Evolutionary conservation across 225 moss, liverwort and hornwort species (phyloP), one percentile per base, ranked within the genome.

Genomic region (Pseudisothecium myosuroides): DNA sequence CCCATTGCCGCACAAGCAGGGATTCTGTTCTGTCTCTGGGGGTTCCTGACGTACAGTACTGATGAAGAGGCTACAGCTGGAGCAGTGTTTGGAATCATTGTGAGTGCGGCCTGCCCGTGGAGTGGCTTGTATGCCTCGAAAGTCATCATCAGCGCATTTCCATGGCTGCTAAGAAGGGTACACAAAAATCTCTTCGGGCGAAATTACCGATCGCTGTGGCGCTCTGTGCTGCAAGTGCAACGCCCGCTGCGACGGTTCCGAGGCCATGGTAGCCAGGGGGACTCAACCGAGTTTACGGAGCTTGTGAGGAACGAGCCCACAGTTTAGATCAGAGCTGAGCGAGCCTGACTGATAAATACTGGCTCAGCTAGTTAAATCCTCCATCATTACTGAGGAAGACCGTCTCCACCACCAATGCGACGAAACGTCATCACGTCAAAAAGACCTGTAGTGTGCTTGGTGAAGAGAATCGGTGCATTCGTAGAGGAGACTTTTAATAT

Each of bases 11-110:
- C 90, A 4, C 87, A 90, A 79, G 17, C 5, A 47, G 79, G 73
- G 6, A 84, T 84, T 50, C 22, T 88, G 12, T 88, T 90, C 17
- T 90, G 87, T 32, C 83, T 90, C 0, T 71, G 79, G 79, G 72
- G 65, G 1, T 88, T 65, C 37, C 80, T 90, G 14, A 83, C 79
- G 8, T 78, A 60, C 2, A 6, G 7, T 71, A 2, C 0, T 1
- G 14, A 2, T 39, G 24, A 21, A 10, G 43, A 16, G 1, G 0
- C 11, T 4, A 23, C 43, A 0, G 3, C 5, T 26, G 54, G 56
- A 37, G 73, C 36, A 36, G 27, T 65, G 21, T 47, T 88, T 45
- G 80, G 88, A 56, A 4, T 90, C 22, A 1, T 88, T 13, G 87
- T 90, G 27, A 11, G 3, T 29, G 80, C 73, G 24, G 84, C 90